Percentiles rank a stretch among this genome's conserved stretches.
phyloP scores from a whole-genome alignment of 768 basidiomycete genomes.

The Mrakia blollopis region DNA sequence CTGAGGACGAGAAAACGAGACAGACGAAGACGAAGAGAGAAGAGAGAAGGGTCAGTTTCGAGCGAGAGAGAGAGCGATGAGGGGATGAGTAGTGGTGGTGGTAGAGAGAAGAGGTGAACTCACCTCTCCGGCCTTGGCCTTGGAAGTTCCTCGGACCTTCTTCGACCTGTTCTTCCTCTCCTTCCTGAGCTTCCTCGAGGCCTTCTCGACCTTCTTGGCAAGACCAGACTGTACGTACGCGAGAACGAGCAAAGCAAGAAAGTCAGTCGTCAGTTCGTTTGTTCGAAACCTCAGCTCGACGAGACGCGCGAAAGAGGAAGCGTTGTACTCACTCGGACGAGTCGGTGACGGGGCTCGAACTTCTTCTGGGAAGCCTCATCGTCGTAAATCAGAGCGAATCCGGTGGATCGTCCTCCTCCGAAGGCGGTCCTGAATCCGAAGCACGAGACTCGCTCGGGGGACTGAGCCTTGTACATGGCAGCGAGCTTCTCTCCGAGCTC shows the following conservation, averaged over 20 bases:
- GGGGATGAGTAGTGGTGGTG: neutral
- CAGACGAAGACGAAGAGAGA: neutral
- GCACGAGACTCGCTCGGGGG: constrained; percentile 76
- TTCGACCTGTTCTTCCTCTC: constrained; percentile 99
- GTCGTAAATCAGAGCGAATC: constrained; percentile 97
- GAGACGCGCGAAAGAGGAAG: no score
- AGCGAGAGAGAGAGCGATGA: neutral
- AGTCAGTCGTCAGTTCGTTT: neutral
- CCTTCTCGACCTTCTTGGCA: constrained; percentile 71
- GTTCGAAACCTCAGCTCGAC: no score
- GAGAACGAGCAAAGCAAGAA: neutral
- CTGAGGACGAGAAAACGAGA: neutral
- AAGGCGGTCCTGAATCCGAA: constrained; percentile 74
- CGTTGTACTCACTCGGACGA: constrained; percentile 74
- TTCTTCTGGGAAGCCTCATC: constrained; percentile 89
- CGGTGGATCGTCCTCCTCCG: constrained; percentile 96
- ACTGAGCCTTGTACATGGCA: constrained; percentile 80
- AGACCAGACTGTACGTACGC: constrained; percentile 44
- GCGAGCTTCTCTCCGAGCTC: constrained; percentile 93
- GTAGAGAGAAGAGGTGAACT: neutral
- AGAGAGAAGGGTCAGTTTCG: neutral
- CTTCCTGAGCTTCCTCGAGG: constrained; percentile 96
- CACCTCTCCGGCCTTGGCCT: constrained; percentile 66
- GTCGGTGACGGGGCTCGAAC: constrained; percentile 93
- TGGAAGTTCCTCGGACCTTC: constrained; percentile 97